Base-by-base conservation (phyloP, 2,329 filamentous ascomycete genomes). In the Sporothrix curviconia region DNA sequence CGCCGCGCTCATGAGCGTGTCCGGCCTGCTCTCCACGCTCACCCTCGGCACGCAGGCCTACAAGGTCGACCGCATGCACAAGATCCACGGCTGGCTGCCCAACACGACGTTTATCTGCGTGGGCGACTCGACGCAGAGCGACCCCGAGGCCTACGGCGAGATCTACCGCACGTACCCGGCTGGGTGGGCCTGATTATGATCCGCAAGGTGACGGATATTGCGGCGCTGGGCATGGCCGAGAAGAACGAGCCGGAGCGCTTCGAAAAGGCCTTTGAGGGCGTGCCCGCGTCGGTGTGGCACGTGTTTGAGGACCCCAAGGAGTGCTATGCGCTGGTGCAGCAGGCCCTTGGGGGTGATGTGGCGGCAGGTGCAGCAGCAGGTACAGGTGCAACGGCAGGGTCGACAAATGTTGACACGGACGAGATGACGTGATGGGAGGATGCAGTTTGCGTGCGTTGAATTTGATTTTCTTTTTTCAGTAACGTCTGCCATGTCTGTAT, bases 151-250 rank as follows among this genome's bases (percentile, higher is more conserved):
- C 24, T 59, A 59, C 32, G 57, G 50, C 40, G 52, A 52, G 14
- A 82, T 80, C 11, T 86, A 82, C 64, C 79, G 84, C 54, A 78
- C 79, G 50, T 85, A 61, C 85, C 86, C 0, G 82, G 80, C 7
- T 96, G 91, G 90, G 82, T 96, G 60, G 82, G 83, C 60, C 80
- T 88, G 12, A 94, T 97, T 47, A 86, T 89, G 62, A 95, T 96
- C 65, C 83, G 92, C 55, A 92, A 89, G 67, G 90, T 94, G 0
- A 85, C 79, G 2, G 87, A 92, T 61, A 82, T 94, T 24, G 83
- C 85, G 0, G 81, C 79, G 2, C 66, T 84, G 11, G 82, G 86
- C 32, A 87, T 92, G 70, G 77, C 86, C 34, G 81, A 87, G 65
- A 89, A 88, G 71, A 90, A 90, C 65, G 84, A 86, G 66, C 78